A percentile compares a stretch with the other conserved stretches of the same genome.
Conservation (phyloP, 164 flowering plant species). For the Kingdonia uniflora region DNA sequence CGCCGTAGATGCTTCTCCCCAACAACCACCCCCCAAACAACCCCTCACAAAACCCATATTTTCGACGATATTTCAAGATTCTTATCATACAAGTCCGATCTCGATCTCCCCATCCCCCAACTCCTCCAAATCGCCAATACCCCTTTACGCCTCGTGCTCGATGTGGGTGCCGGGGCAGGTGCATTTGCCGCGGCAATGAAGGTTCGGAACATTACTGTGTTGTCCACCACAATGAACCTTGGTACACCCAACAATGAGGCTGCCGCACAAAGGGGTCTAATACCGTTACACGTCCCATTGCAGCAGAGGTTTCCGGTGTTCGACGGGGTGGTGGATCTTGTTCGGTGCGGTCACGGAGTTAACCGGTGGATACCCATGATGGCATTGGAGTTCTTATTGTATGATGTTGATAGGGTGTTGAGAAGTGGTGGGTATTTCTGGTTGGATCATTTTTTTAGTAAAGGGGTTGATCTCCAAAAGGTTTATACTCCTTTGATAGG, state of each 20-base stretch:
- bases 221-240: constrained; percentile 80
- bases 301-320: constrained; percentile 90
- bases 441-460: constrained; percentile 84
- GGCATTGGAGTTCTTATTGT: constrained; percentile 68
- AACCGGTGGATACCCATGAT: constrained; percentile 82
- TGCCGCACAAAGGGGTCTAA: constrained; percentile 63
- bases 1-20: constrained; percentile 82
- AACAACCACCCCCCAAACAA: constrained; percentile 35
- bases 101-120: constrained; percentile 28
- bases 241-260: constrained; percentile 70
- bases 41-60: constrained; percentile 27
- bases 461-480: constrained; percentile 57
- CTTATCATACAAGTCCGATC: constrained; percentile 31
- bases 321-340: constrained; percentile 78
- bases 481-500: constrained; percentile 60
- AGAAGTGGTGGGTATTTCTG: constrained; percentile 82
- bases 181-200: constrained; percentile 81
- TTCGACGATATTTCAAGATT: constrained; percentile 51
- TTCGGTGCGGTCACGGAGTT: constrained; percentile 73
- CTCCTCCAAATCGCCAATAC: constrained; percentile 16
- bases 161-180: constrained; percentile 84
- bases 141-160: constrained; percentile 59
- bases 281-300: constrained; percentile 76
- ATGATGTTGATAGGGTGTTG: constrained; percentile 78
- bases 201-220: constrained; percentile 52